Base-by-base conservation (phyloP, 2,329 filamentous ascomycete genomes). In the Apiospora arundinis region DNA sequence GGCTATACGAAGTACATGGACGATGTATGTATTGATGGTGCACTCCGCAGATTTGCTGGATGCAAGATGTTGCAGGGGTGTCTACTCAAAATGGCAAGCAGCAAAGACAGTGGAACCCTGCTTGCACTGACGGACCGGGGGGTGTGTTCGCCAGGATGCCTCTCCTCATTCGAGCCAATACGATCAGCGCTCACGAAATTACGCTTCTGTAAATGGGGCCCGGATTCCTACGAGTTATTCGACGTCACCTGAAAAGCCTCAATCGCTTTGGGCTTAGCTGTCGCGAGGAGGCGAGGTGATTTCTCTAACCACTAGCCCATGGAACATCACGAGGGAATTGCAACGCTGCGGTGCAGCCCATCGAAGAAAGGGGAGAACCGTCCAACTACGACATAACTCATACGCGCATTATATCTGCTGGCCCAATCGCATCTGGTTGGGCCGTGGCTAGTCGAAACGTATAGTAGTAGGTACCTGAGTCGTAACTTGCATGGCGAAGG, bases 191-290 rank as follows among this genome's bases (percentile, higher is more conserved):
- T 14, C 9, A 32, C n/a, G 56, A 63, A 40, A 63, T 63, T 63
- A 32, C 56, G 25, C 32, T n/a, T 40, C 32, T 63, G 32, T n/a
- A 63, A 63, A 40, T 32, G 32, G 28, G 56, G 40, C 56, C 56
- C 32, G 56, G 56, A 40, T 14, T 63, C 56, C 32, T 63, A 32
- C 32, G 6, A 32, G 32, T 32, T 32, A 40, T 63, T 63, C 56
- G 56, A 63, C 32, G 56, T 63, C 56, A 63, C 56, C 56, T 63
- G 56, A 40, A 63, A 63, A 63, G 56, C 56, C 56, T 63, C 56
- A 40, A 6, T 63, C 56, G 56, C 56, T 40, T 63, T 63, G 32
- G 56, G 56, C 32, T n/a, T 63, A 63, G 56, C 56, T 21, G 56
- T 63, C n/a, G 32, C 11, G 42, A 45, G 42, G 12, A 45, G 42